Evolutionary conservation across 1,139 yeast genomes (phyloP), one percentile per base, ranked within the genome.

Genomic region (Yamadazyma jaroonii): DNA sequence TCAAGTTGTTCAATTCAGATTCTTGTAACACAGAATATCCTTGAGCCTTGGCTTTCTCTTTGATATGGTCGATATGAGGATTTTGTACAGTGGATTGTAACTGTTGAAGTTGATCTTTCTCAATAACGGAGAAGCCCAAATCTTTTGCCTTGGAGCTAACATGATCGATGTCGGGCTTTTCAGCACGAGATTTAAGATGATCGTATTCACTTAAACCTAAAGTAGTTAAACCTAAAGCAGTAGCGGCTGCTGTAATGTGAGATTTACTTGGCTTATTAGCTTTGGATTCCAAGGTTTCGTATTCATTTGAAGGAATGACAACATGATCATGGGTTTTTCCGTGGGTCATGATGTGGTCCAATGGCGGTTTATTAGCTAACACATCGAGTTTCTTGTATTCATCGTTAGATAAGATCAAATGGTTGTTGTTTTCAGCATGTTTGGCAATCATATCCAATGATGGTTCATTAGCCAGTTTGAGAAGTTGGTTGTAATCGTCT

Each of bases 51-150:
- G 57, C 59, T 30, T 43, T 46, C 3, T 62, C 63, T 37, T 61
- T 57, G 9, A 68, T 57, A 32, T 61, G 64, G 20, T 55, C 59
- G 41, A 60, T 44, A 9, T 53, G 44, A 25, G 72, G 71, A 6
- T 33, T 25, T 22, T 54, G 34, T 1, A 61, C 59, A 12, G 42
- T 36, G 5, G 32, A 28, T 6, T 25, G 26, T 7, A 45, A 31
- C 3, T 40, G 36, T 6, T 46, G 29, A 32, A 41, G 42, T 2
- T 53, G 43, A 3, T 37, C 25, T 8, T 39, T 22, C 4, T 34
- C 29, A 7, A 48, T 23, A 3, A 38, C 32, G 3, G 37, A 35
- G 11, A 33, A 32, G 3, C 46, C 62, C 6, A 41, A 39, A 1
- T 39, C 38, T 3, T 39, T 37, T 2, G 59, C 59, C 28, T 43